Percentiles rank a stretch among this genome's conserved stretches.
Conservation (phyloP, 2,329 filamentous ascomycete genomes). For the Myriosclerotinia duriaeana region DNA sequence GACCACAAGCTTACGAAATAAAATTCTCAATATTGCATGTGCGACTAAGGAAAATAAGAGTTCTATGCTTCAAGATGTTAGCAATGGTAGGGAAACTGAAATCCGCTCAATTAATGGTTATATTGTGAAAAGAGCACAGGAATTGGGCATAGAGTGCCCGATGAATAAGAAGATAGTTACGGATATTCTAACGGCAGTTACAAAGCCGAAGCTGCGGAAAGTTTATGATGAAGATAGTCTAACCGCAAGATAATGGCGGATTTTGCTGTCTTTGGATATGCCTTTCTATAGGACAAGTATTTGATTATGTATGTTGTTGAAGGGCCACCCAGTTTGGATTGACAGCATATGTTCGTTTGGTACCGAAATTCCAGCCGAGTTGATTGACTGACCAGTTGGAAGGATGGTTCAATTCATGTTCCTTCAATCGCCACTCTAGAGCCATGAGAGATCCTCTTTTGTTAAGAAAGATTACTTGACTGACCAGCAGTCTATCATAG, state of each 20-base stretch:
- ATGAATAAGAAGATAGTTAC: conserved; percentile 46
- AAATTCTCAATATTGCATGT: conserved; percentile 48
- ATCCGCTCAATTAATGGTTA: conserved; percentile 61
- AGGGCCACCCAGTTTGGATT: too few species aligned
- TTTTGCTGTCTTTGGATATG: background rate
- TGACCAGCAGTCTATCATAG: too few species aligned
- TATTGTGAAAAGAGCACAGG: conserved; percentile 41
- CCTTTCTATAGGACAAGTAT: background rate
- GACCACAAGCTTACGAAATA: conserved; percentile 38
- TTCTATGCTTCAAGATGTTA: conserved; percentile 63
- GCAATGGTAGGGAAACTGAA: conserved; percentile 48
- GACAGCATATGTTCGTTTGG: background rate
- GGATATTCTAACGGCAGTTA: background rate
- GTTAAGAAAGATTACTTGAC: background rate
- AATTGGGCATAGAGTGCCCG: conserved; percentile 39
- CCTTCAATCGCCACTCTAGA: background rate
- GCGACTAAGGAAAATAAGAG: conserved; percentile 56
- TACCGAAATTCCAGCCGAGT: background rate
- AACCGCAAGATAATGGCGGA: background rate
- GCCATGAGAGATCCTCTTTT: background rate
- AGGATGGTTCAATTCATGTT: background rate
- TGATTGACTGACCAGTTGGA: background rate
- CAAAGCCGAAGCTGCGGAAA: background rate
- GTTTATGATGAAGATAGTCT: background rate
- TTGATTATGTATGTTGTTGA: too few species aligned